These are phyloP conservation scores for Aspergillus fumigatiaffinis DNA, from an alignment of 2,329 filamentous ascomycete genomes.

Conservation along the genomic window DNA sequence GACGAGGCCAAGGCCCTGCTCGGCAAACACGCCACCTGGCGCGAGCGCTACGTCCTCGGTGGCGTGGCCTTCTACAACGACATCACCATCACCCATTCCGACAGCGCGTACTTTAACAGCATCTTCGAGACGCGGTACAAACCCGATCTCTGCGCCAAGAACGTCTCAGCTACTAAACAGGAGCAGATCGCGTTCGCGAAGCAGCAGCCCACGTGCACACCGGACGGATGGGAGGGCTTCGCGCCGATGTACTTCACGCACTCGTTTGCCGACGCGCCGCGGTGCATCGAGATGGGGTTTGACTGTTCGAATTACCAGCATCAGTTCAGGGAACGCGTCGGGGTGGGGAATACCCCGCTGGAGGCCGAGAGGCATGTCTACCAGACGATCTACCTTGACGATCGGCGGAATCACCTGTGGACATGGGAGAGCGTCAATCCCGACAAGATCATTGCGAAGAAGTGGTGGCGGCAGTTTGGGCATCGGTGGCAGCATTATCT, in stretches of 20 bases:
- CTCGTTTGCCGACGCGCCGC: constrained; percentile 49
- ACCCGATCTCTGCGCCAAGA: constrained; percentile 47
- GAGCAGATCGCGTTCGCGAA: constrained; percentile 45
- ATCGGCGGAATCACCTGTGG: constrained; percentile 55
- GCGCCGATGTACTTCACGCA: constrained; percentile 61
- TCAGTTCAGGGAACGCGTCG: constrained; percentile 54
- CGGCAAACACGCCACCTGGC: constrained; percentile 50
- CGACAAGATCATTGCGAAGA: constrained; percentile 53
- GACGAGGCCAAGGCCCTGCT: constrained; percentile 55
- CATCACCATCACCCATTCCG: constrained; percentile 59
- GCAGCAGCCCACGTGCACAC: constrained; percentile 35
- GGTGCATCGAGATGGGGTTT: constrained; percentile 62
- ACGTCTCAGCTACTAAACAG: constrained; percentile 39
- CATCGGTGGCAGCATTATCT: constrained; percentile 59
- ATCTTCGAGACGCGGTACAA: constrained; percentile 56
- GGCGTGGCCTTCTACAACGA: constrained; percentile 63
- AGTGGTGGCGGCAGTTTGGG: constrained; percentile 63
- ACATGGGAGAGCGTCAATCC: constrained; percentile 54
- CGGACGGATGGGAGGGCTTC: constrained; percentile 42
- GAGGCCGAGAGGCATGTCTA: constrained; percentile 62
- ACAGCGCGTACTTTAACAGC: constrained; percentile 54
- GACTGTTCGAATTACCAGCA: constrained; percentile 73
- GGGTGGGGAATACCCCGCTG: constrained; percentile 20
- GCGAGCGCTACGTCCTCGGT: constrained; percentile 65
- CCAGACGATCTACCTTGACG: constrained; percentile 62